Percentiles rank a stretch among this genome's conserved stretches.
Conservation (phyloP, 371 early-diverging fungal genomes). For the Mortierella sp. region DNA sequence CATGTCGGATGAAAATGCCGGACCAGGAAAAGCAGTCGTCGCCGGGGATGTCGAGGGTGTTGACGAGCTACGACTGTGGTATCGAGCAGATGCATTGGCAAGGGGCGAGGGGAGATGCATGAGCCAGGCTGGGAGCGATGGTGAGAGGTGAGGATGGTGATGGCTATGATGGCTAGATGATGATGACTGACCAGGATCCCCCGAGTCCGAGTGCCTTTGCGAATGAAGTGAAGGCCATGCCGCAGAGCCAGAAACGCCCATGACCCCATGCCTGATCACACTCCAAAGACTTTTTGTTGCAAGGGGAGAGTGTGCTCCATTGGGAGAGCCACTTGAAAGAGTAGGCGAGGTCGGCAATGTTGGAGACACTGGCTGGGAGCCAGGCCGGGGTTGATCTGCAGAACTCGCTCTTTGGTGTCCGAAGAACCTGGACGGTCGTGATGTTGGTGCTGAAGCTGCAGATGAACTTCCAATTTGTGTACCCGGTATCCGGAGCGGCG, state of each 20-base stretch:
- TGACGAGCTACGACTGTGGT: conserved; percentile 14
- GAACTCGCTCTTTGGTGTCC: conserved; percentile 29
- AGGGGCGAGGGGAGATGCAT: conserved; percentile 48
- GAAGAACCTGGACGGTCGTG: conserved; percentile 34
- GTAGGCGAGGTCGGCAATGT: conserved; percentile 20
- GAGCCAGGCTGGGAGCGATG: conserved; percentile 42
- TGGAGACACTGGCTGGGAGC: conserved; percentile 18
- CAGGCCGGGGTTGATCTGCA: conserved; percentile 9
- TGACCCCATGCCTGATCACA: conserved; percentile 49
- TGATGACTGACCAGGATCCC: conserved; percentile 13
- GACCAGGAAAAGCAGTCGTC: conserved; percentile 7
- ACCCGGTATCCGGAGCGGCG: conserved; percentile 31
- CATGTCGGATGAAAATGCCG: background rate
- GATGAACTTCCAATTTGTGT: conserved; percentile 9
- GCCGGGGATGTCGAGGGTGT: conserved; percentile 16
- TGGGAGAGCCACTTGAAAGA: background rate
- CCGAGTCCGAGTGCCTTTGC: conserved; percentile 18
- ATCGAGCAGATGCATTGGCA: conserved; percentile 23
- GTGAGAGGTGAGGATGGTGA: conserved; percentile 21
- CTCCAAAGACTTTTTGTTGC: conserved; percentile 45
- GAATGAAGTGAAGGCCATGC: conserved; percentile 45
- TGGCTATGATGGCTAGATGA: conserved; percentile 10
- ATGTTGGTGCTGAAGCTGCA: conserved; percentile 1
- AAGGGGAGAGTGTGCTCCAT: conserved; percentile 27
- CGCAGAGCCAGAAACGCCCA: conserved; percentile 51